Evolutionary conservation across 257 asterid genomes (phyloP).

Genomic region (Nicotiana knightiana): DNA sequence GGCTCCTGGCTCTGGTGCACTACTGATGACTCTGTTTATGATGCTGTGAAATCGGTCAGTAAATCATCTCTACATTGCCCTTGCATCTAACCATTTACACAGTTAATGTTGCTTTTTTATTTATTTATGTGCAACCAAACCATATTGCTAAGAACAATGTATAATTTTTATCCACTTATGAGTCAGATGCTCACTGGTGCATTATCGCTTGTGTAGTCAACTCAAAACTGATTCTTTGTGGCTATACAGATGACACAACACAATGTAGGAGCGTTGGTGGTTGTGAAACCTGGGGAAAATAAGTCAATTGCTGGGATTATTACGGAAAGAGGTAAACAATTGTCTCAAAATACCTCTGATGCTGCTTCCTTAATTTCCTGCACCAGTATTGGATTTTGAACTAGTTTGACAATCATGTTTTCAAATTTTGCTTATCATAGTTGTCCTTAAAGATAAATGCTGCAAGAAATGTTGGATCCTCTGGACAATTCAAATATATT

Average conservation of each 20-base stretch:
- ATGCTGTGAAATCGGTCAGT: conserved; percentile 91
- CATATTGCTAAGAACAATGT: not conserved
- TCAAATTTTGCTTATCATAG: not conserved
- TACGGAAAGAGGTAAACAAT: conserved; percentile 44
- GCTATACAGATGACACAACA: conserved; percentile 88
- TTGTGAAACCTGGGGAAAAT: conserved; percentile 82
- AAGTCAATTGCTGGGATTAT: conserved; percentile 79
- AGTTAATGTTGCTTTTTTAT: not conserved
- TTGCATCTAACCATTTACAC: not conserved
- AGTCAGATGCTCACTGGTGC: not conserved
- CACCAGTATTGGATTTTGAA: not conserved
- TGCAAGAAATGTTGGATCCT: not conserved
- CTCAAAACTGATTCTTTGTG: not conserved
- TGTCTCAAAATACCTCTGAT: not conserved
- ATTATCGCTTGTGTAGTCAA: not conserved
- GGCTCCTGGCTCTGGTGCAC: conserved; percentile 99
- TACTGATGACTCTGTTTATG: conserved; percentile 81
- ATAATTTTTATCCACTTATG: not conserved
- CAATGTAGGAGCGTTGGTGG: conserved; percentile 99
- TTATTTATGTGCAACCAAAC: not conserved
- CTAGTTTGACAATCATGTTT: not conserved
- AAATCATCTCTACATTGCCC: not conserved
- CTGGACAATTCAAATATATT: not conserved
- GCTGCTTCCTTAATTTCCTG: not conserved
- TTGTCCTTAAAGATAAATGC: not conserved